These are phyloP conservation scores for Rhodotorula mucilaginosa DNA, from an alignment of 1,284 basidiomycete species.

Conservation along the genomic window DNA sequence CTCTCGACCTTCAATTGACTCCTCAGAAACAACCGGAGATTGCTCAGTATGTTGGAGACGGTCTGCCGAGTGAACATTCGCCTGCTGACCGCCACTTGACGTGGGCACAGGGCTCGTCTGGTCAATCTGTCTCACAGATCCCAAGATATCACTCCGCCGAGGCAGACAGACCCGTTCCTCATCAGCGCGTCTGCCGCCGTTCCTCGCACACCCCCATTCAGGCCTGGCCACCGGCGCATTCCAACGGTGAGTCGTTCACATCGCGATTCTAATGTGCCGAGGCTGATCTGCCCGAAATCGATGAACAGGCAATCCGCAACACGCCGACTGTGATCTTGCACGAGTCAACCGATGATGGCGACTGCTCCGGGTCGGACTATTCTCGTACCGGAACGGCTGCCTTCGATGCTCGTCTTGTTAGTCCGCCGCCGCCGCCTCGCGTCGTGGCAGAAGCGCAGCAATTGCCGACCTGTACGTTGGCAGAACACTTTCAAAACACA, in stretches of 20 bases:
- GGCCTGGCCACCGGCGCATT: slow-evolving; percentile 32
- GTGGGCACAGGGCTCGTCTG: slow-evolving; percentile 11
- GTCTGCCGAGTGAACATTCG: no score
- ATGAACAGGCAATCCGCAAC: slow-evolving; percentile 28
- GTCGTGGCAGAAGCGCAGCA: slow-evolving; percentile 24
- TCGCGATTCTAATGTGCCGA: background rate
- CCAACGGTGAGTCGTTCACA: slow-evolving; percentile 16
- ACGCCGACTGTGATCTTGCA: slow-evolving; percentile 30
- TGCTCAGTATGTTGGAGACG: no score
- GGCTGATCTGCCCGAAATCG: background rate
- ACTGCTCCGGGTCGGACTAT: slow-evolving; percentile 9
- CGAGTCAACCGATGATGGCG: slow-evolving; percentile 29
- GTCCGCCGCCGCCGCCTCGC: slow-evolving; percentile 26
- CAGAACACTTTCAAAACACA: no score
- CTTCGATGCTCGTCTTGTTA: slow-evolving; percentile 6
- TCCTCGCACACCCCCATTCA: slow-evolving; percentile 7
- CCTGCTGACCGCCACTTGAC: background rate
- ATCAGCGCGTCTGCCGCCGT: background rate
- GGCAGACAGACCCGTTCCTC: background rate
- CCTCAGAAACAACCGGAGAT: no score
- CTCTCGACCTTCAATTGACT: background rate
- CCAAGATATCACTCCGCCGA: background rate
- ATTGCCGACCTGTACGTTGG: slow-evolving; percentile 28
- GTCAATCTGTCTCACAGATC: slow-evolving; percentile 16
- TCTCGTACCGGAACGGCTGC: slow-evolving; percentile 12